A percentile compares a stretch with the other conserved stretches of the same genome.
These are phyloP conservation scores for Flueggea neowawraea DNA, from an alignment of 441 rosid species.

Conservation along the genomic window DNA sequence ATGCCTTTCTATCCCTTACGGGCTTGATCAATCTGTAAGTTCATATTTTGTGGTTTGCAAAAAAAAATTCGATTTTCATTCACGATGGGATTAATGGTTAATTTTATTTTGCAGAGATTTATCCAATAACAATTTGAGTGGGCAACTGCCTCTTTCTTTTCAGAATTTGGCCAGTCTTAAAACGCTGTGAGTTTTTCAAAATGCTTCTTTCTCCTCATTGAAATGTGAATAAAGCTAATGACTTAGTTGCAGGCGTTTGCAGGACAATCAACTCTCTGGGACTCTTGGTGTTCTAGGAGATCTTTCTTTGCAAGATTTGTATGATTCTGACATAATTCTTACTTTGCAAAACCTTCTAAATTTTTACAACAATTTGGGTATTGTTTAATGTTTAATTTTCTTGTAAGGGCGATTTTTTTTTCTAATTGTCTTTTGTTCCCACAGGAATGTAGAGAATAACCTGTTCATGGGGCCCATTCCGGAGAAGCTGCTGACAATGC, in stretches of 20 bases:
- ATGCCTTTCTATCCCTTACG: constrained; percentile 57
- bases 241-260: constrained; percentile 65
- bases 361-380: no score
- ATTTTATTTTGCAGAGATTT: constrained; percentile 55
- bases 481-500: constrained; percentile 59
- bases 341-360: no score
- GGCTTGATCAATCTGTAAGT: constrained; percentile 83
- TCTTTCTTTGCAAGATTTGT: constrained; percentile 84
- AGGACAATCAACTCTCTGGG: constrained; percentile 84
- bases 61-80: constrained; percentile 4
- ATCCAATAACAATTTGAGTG: constrained; percentile 78
- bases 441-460: constrained; percentile 90
- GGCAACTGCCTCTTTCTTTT: constrained; percentile 74
- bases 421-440: not conserved
- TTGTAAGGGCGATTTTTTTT: not conserved
- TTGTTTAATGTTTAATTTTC: not conserved
- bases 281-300: constrained; percentile 76
- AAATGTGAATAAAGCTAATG: constrained; percentile 24
- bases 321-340: constrained; percentile 27
- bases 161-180: constrained; percentile 52
- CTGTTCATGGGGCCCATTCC: constrained; percentile 87
- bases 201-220: not conserved
- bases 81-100: constrained; percentile 16
- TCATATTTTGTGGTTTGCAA: constrained; percentile 12
- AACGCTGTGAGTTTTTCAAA: constrained; percentile 59